Conservation (phyloP, 2,329 filamentous ascomycete species). For the Rutstroemia sp. region DNA sequence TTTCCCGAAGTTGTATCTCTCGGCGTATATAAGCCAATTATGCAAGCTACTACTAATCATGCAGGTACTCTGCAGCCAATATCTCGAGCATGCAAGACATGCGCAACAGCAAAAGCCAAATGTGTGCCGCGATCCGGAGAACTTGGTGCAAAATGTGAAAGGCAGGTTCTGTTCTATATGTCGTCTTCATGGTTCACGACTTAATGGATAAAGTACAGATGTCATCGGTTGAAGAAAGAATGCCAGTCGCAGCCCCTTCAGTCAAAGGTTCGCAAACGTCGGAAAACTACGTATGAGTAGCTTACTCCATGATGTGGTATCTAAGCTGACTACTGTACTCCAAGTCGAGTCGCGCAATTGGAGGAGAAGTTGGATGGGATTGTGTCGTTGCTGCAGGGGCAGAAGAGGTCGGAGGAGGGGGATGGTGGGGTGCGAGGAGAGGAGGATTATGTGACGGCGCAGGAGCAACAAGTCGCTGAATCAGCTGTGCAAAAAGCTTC, state of each 20-base stretch:
- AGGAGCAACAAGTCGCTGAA: too few relatives aligned
- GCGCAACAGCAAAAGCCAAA: conserved; percentile 6
- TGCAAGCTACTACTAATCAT: not conserved
- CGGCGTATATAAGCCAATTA: not conserved
- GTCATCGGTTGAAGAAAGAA: conserved; percentile 4
- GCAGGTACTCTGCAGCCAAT: not conserved
- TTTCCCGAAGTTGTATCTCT: not conserved
- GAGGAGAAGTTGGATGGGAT: conserved; percentile 7
- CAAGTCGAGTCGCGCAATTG: conserved; percentile 1
- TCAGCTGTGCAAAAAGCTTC: too few relatives aligned
- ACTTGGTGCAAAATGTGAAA: conserved; percentile 5
- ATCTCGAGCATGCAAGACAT: conserved; percentile 5
- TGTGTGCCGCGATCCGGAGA: not conserved
- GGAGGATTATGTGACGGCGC: not conserved
- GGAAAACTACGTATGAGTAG: conserved; percentile 2
- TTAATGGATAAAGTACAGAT: not conserved
- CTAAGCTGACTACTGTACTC: not conserved
- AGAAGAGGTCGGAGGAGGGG: not conserved
- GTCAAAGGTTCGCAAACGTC: not conserved
- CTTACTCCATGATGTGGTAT: not conserved
- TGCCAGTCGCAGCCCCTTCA: not conserved
- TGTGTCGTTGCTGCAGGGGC: not conserved
- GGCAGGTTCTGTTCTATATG: not conserved
- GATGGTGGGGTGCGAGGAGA: not conserved
- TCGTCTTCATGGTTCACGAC: not conserved